phyloP scores from a whole-genome alignment of 257 asterid species.

The Nicotiana sylvestris region DNA sequence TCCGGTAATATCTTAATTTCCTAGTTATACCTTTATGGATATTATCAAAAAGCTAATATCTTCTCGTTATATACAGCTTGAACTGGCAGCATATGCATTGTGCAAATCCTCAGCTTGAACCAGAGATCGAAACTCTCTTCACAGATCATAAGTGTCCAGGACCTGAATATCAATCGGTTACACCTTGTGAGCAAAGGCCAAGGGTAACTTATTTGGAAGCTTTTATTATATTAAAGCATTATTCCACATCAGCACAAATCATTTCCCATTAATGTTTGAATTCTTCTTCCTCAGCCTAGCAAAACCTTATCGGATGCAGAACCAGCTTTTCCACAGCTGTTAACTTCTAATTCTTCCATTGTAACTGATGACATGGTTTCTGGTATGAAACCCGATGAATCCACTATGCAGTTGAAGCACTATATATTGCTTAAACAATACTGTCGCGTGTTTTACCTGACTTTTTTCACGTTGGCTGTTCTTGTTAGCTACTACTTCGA shows the following conservation, averaged over 20 bases:
- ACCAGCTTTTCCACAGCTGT: slow-evolving; percentile 10
- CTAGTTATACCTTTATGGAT: not conserved
- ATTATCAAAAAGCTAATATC: slow-evolving; percentile 13
- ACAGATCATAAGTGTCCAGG: slow-evolving; percentile 63
- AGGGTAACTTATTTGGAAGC: slow-evolving; percentile 23
- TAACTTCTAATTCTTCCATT: slow-evolving; percentile 15
- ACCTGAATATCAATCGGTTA: slow-evolving; percentile 34
- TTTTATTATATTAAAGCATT: not conserved
- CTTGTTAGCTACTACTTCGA: slow-evolving; percentile 23
- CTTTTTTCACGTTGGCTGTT: not conserved
- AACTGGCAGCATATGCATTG: slow-evolving; percentile 85
- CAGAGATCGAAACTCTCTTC: slow-evolving; percentile 53
- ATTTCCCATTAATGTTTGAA: not conserved
- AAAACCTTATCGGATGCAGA: slow-evolving; percentile 2
- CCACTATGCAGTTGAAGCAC: slow-evolving; percentile 22
- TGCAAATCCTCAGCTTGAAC: slow-evolving; percentile 54
- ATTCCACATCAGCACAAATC: not conserved
- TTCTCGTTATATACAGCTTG: slow-evolving; percentile 47
- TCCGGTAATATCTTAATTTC: not conserved
- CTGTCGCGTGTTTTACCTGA: not conserved
- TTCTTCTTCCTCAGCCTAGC: slow-evolving; percentile 28
- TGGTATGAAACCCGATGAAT: slow-evolving; percentile 13
- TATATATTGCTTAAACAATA: not conserved
- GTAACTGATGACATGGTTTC: slow-evolving; percentile 22
- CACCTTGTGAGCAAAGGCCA: slow-evolving; percentile 21